phyloP scores from a whole-genome alignment of 2,329 filamentous ascomycete species.

The Tolypocladium cylindrosporum region DNA sequence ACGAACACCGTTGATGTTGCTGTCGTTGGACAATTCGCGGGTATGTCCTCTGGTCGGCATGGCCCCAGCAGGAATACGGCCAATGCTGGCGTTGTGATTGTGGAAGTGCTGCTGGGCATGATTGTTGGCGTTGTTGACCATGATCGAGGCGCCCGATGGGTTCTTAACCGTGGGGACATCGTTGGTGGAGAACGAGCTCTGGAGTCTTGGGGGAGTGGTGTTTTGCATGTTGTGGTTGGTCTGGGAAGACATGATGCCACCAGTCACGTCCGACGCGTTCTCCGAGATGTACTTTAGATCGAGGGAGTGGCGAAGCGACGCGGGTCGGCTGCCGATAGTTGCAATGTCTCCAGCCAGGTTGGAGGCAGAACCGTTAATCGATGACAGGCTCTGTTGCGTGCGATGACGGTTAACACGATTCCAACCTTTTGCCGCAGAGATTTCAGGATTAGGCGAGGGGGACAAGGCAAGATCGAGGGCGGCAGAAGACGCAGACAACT shows the following conservation, averaged over 20 bases:
- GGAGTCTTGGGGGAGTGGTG: conserved; percentile 58
- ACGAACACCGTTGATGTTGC: conserved; percentile 25
- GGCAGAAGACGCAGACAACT: conserved; percentile 74
- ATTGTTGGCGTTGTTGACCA: conserved; percentile 40
- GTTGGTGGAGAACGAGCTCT: conserved; percentile 82
- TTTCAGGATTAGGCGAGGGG: conserved; percentile 54
- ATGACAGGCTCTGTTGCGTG: conserved; percentile 49
- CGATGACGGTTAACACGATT: conserved; percentile 56
- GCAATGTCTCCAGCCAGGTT: conserved; percentile 34
- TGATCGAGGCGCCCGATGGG: conserved; percentile 36
- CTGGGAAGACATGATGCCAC: conserved; percentile 33
- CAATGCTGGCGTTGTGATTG: conserved; percentile 73
- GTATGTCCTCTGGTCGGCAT: conserved; percentile 55
- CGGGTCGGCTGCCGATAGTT: conserved; percentile 36
- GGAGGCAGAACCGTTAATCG: conserved; percentile 29
- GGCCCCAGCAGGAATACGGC: conserved; percentile 62
- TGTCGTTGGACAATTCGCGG: conserved; percentile 56
- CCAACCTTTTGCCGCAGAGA: conserved; percentile 40
- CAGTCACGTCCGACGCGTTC: conserved; percentile 25
- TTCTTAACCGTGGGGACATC: conserved; percentile 81
- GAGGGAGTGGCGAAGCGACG: conserved; percentile 47
- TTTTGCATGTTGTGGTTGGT: conserved; percentile 40
- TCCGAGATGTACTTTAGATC: conserved; percentile 43
- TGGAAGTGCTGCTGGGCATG: conserved; percentile 57
- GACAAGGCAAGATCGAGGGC: conserved; percentile 70